Evolutionary conservation across 208 protist genomes (phyloP).

Genomic region (Porcisia deanei): DNA sequence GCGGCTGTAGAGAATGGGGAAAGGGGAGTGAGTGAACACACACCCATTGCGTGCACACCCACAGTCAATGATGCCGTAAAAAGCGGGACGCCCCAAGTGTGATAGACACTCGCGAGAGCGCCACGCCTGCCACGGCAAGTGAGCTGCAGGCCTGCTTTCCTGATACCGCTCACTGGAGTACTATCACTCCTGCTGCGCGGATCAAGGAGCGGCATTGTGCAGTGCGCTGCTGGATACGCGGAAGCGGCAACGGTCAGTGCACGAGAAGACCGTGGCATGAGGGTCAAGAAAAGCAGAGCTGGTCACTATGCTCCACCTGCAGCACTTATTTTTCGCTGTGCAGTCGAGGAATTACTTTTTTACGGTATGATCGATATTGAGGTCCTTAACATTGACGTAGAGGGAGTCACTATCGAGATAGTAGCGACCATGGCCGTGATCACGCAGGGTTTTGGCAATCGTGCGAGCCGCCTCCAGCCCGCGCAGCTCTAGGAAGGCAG

Average conservation of each 20-base stretch:
- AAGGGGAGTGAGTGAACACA: neutral
- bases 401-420: constrained; percentile 86
- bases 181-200: neutral
- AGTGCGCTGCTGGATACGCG: neutral
- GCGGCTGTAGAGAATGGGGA: neutral
- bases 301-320: neutral
- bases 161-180: neutral
- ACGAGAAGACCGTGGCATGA: neutral
- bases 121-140: neutral
- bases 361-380: constrained; percentile 36
- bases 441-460: constrained; percentile 85
- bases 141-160: neutral
- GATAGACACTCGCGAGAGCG: neutral
- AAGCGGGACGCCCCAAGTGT: neutral
- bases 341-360: constrained; percentile 10
- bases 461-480: constrained; percentile 92
- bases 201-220: neutral
- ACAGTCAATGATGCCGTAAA: neutral
- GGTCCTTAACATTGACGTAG: constrained; percentile 68
- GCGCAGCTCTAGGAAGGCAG: constrained; percentile 92
- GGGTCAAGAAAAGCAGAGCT: neutral
- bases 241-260: neutral
- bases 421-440: constrained; percentile 73
- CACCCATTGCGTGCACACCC: neutral
- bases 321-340: neutral